Conservation (phyloP, 768 basidiomycete species). For the Russula sp. region DNA sequence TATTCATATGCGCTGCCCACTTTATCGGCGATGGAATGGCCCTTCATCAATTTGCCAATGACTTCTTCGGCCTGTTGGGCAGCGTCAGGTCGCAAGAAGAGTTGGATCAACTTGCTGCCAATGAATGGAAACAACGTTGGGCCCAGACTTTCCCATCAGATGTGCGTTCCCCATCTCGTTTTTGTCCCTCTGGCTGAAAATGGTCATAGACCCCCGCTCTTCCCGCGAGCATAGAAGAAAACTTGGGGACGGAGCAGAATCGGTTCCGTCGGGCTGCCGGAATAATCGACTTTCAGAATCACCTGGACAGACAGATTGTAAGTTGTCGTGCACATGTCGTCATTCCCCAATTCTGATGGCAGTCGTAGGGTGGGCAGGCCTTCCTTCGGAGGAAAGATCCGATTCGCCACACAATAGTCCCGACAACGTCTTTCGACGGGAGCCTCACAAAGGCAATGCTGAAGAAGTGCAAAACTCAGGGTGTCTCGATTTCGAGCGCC, state of each 20-base stretch:
- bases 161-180: conserved; percentile 4
- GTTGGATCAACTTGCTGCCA: conserved; percentile 26
- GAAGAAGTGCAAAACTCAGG: conserved; percentile 59
- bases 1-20: conserved; percentile 71
- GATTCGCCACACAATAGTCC: conserved; percentile 56
- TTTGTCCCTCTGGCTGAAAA: background rate
- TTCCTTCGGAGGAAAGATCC: conserved; percentile 48
- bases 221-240: conserved; percentile 26
- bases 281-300: conserved; percentile 29
- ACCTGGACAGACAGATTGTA: conserved; percentile 29
- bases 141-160: conserved; percentile 12
- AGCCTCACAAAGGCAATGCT: conserved; percentile 55
- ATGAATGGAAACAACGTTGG: conserved; percentile 33
- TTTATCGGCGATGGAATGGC: conserved; percentile 87
- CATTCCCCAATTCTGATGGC: background rate
- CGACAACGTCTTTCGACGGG: conserved; percentile 52
- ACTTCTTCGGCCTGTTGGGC: conserved; percentile 63
- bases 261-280: conserved; percentile 27
- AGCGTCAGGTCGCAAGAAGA: conserved; percentile 26
- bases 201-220: conserved; percentile 6
- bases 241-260: conserved; percentile 24
- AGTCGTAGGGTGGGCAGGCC: conserved; percentile 61
- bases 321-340: background rate
- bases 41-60: conserved; percentile 72
- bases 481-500: conserved; percentile 68